Evolutionary conservation across 164 flowering plant species (phyloP).

Genomic region (Sextonia rubra): DNA sequence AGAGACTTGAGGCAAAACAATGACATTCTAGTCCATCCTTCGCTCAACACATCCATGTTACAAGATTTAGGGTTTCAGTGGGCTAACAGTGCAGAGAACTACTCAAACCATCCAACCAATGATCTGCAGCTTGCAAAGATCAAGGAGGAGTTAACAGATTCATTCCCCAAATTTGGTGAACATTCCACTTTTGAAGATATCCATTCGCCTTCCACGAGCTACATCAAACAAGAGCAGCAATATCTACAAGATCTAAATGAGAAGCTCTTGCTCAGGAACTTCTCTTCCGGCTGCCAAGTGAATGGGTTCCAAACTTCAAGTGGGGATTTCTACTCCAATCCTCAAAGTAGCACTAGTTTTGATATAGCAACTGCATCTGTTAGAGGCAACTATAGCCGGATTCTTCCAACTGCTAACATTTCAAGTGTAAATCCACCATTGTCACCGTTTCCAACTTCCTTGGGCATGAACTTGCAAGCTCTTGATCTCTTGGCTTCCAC

Average conservation of each 20-base stretch:
- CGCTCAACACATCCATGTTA: constrained; percentile 31
- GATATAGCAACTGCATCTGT: constrained; percentile 17
- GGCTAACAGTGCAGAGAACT: constrained; percentile 21
- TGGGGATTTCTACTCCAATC: constrained; percentile 16
- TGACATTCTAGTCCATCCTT: constrained; percentile 20
- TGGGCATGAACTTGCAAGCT: constrained; percentile 49
- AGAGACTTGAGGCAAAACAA: constrained; percentile 25
- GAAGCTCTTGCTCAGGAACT: constrained; percentile 33
- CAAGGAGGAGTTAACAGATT: constrained; percentile 36
- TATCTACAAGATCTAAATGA: constrained; percentile 30
- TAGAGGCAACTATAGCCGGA: constrained; percentile 44
- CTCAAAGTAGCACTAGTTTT: constrained; percentile 16
- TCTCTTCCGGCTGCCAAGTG: constrained; percentile 28
- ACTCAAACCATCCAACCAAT: constrained; percentile 22
- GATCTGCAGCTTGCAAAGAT: constrained; percentile 31
- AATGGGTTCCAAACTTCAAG: constrained; percentile 20
- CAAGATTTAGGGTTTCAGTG: constrained; percentile 44
- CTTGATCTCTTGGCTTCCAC: constrained; percentile 50
- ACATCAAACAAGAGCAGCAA: constrained; percentile 19
- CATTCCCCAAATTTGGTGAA: constrained; percentile 27
- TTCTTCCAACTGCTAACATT: constrained; percentile 56
- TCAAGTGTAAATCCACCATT: constrained; percentile 30
- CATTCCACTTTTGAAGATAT: constrained; percentile 9
- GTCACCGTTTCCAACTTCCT: constrained; percentile 23
- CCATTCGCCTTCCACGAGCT: constrained; percentile 18